phyloP scores from a whole-genome alignment of 495 filamentous ascomycete species.

The Aspergillus ellipticus region DNA sequence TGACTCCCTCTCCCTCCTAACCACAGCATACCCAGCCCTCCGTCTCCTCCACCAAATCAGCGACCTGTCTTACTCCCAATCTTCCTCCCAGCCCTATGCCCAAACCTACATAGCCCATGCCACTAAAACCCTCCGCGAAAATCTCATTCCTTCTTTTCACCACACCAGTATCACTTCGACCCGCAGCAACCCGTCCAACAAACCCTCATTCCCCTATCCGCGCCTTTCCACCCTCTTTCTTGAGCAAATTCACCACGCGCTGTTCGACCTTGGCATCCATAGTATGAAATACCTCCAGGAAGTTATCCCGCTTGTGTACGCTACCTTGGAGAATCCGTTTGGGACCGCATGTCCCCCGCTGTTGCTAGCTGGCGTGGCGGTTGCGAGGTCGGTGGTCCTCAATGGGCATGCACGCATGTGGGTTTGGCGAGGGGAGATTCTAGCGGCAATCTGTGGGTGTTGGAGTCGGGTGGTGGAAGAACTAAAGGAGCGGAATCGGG shows the following conservation, averaged over 20 bases:
- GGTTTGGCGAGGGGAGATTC: constrained; percentile 62
- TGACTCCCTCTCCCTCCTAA: constrained; percentile 63
- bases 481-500: constrained; percentile 10
- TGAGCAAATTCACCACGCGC: constrained; percentile 45
- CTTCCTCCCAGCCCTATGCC: constrained; percentile 13
- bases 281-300: constrained; percentile 73
- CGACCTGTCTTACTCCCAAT: constrained; percentile 14
- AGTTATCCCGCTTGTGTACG: constrained; percentile 63
- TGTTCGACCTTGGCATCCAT: constrained; percentile 62
- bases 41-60: constrained; percentile 51
- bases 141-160: constrained; percentile 46
- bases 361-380: constrained; percentile 48
- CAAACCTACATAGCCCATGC: constrained; percentile 19
- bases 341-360: constrained; percentile 53
- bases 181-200: constrained; percentile 28
- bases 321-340: constrained; percentile 67
- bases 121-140: constrained; percentile 34
- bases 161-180: constrained; percentile 40
- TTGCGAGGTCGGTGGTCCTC: constrained; percentile 57
- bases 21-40: constrained; percentile 64
- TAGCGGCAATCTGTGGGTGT: constrained; percentile 59
- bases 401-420: constrained; percentile 72
- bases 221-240: constrained; percentile 54
- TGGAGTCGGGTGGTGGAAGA: constrained; percentile 61
- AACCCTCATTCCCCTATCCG: constrained; percentile 43